These are phyloP conservation scores for Periconia digitata DNA, from an alignment of 2,329 filamentous ascomycete species.

Conservation along the genomic window DNA sequence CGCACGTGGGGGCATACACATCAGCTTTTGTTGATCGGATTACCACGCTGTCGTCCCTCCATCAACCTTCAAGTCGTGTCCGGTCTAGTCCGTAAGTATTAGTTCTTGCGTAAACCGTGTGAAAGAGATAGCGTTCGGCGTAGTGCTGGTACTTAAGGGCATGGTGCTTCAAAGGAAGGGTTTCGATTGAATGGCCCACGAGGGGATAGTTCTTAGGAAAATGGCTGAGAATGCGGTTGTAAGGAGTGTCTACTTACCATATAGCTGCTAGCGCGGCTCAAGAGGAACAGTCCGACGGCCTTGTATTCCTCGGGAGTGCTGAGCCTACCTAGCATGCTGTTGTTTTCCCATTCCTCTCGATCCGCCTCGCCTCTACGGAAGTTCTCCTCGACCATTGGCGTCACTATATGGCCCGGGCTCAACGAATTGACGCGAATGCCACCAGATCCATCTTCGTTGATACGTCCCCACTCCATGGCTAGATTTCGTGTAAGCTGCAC, in stretches of 20 bases:
- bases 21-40: background rate
- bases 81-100: slow-evolving; percentile 24
- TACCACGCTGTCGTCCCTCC: slow-evolving; percentile 40
- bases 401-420: slow-evolving; percentile 76
- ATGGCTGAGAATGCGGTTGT: no score
- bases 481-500: slow-evolving; percentile 69
- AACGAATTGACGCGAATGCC: slow-evolving; percentile 78
- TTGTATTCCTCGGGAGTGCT: slow-evolving; percentile 40
- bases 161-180: no score
- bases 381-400: slow-evolving; percentile 78
- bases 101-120: background rate
- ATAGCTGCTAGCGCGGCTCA: slow-evolving; percentile 39
- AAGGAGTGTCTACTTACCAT: slow-evolving; percentile 34
- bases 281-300: slow-evolving; percentile 35
- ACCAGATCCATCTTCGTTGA: slow-evolving; percentile 52
- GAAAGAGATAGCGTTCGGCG: no score
- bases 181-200: no score
- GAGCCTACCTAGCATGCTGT: slow-evolving; percentile 72
- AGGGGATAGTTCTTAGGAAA: background rate
- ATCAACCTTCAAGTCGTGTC: slow-evolving; percentile 36
- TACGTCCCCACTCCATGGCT: slow-evolving; percentile 65
- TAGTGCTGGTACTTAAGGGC: no score
- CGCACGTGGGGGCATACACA: no score
- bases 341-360: slow-evolving; percentile 66
- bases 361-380: slow-evolving; percentile 72